Evolutionary conservation across 331 rosid species (phyloP).

Genomic region (Pyracantha coccinea): DNA sequence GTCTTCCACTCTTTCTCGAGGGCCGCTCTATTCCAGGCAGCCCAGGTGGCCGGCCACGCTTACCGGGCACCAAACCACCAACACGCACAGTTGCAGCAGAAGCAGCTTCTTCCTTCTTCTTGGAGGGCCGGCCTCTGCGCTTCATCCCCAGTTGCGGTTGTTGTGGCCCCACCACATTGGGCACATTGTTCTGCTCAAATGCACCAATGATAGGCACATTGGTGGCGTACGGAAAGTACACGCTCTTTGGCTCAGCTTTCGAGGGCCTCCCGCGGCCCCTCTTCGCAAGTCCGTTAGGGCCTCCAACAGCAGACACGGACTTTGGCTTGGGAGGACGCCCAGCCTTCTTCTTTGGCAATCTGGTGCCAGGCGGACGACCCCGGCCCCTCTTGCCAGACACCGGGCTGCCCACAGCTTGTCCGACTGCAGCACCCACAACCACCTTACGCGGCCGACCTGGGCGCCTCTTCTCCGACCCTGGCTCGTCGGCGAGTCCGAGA

Average conservation of each 20-base stretch:
- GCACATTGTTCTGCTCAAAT: constrained; percentile 11
- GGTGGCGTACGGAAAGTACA: constrained; percentile 42
- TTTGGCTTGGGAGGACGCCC: constrained; percentile 53
- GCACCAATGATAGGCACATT: constrained; percentile 7
- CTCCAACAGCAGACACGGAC: constrained; percentile 17
- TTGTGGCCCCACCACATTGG: not conserved
- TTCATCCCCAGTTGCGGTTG: constrained; percentile 4
- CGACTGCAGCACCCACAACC: not conserved
- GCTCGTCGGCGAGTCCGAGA: constrained; percentile 59
- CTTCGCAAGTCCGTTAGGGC: constrained; percentile 21
- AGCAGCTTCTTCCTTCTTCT: constrained; percentile 30
- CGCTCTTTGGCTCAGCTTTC: constrained; percentile 34
- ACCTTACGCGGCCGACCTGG: constrained; percentile 54
- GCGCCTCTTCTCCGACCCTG: constrained; percentile 11
- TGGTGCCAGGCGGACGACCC: constrained; percentile 49
- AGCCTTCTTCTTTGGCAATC: constrained; percentile 14
- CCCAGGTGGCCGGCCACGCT: constrained; percentile 30
- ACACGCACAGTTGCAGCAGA: not conserved
- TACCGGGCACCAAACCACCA: constrained; percentile 14
- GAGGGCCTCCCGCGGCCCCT: constrained; percentile 69
- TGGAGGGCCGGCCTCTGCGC: constrained; percentile 57
- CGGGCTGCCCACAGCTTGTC: not conserved
- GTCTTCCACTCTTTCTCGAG: constrained; percentile 27
- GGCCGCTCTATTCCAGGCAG: constrained; percentile 5
- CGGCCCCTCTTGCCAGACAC: constrained; percentile 21